Evolutionary conservation across 1,284 basidiomycete genomes (phyloP).

Genomic region (Vanrija humicola): DNA sequence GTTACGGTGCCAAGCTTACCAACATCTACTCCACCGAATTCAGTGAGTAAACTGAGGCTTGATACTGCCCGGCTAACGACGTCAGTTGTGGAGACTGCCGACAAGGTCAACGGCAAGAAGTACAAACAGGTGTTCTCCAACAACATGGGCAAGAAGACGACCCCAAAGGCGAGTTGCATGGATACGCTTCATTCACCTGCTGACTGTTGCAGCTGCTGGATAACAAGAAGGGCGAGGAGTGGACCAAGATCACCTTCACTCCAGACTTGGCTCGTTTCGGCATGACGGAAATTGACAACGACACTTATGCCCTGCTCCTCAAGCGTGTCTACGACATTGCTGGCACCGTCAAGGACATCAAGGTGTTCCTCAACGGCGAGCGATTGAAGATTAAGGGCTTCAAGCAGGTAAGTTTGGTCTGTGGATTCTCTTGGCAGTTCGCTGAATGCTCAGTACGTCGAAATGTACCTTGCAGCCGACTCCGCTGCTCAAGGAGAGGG

Average conservation of each 20-base stretch:
- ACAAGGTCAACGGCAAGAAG: slow-evolving; percentile 80
- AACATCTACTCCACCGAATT: slow-evolving; percentile 99
- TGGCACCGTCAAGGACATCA: slow-evolving; percentile 87
- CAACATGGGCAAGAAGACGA: slow-evolving; percentile 86
- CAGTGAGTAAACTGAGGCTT: slow-evolving; percentile 44
- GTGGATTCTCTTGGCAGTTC: too few species aligned
- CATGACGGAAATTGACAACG: slow-evolving; percentile 87
- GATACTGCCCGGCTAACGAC: slow-evolving; percentile 1
- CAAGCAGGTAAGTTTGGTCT: slow-evolving; percentile 59
- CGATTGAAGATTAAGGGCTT: slow-evolving; percentile 91
- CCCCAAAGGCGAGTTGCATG: slow-evolving; percentile 58
- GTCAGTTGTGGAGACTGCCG: slow-evolving; percentile 83
- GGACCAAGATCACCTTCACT: slow-evolving; percentile 90
- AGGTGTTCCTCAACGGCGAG: slow-evolving; percentile 91
- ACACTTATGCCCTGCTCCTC: slow-evolving; percentile 82
- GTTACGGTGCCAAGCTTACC: slow-evolving; percentile 95
- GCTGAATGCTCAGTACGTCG: slow-evolving; percentile 63
- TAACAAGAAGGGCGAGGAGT: slow-evolving; percentile 81
- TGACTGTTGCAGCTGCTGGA: slow-evolving; percentile 66
- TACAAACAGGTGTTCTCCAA: slow-evolving; percentile 93
- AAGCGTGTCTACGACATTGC: slow-evolving; percentile 98
- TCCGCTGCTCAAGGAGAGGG: slow-evolving; percentile 62
- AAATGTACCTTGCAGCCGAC: slow-evolving; percentile 74
- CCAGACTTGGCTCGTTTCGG: slow-evolving; percentile 90
- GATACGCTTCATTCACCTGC: background rate